Evolutionary conservation across 208 protist genomes (phyloP).

Genomic region (Phytomonas francai): DNA sequence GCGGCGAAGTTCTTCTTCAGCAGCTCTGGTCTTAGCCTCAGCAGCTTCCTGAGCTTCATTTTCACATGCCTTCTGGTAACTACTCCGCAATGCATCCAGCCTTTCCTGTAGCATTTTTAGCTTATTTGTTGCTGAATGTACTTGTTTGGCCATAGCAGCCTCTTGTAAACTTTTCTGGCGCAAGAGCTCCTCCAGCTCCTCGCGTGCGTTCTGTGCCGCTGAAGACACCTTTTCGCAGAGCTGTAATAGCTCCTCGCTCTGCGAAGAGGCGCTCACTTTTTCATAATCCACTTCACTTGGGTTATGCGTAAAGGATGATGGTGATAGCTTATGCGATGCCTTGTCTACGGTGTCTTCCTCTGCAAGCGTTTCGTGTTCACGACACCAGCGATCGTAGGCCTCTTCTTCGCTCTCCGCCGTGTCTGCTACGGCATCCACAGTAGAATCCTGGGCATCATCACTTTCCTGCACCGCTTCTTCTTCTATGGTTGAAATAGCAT

Average conservation of each 20-base stretch:
- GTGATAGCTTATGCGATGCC: not conserved
- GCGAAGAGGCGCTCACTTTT: not conserved
- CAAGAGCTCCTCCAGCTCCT: conserved; percentile 15
- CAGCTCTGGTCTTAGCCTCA: conserved; percentile 43
- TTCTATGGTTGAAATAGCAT: not conserved
- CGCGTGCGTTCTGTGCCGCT: conserved; percentile 26
- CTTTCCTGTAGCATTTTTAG: conserved; percentile 17
- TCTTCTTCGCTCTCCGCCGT: conserved; percentile 26
- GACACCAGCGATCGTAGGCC: conserved; percentile 12
- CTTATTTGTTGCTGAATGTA: conserved; percentile 20
- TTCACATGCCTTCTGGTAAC: conserved; percentile 18
- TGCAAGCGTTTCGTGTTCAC: conserved; percentile 4
- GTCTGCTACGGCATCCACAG: conserved; percentile 23
- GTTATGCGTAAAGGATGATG: not conserved
- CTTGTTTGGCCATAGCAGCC: conserved; percentile 10
- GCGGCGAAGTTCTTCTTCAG: conserved; percentile 36
- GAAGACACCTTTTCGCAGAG: conserved; percentile 18
- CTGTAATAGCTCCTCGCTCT: not conserved
- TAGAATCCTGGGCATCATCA: conserved; percentile 10
- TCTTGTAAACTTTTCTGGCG: conserved; percentile 5
- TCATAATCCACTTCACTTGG: not conserved
- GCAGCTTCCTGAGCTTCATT: conserved; percentile 24
- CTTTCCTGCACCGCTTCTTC: conserved; percentile 4
- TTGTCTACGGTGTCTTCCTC: conserved; percentile 2
- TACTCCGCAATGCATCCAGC: conserved; percentile 16